Percentiles rank a stretch among this genome's conserved stretches.
phyloP scores from a whole-genome alignment of 805 yeast genomes.

The Clavispora santaluciae region DNA sequence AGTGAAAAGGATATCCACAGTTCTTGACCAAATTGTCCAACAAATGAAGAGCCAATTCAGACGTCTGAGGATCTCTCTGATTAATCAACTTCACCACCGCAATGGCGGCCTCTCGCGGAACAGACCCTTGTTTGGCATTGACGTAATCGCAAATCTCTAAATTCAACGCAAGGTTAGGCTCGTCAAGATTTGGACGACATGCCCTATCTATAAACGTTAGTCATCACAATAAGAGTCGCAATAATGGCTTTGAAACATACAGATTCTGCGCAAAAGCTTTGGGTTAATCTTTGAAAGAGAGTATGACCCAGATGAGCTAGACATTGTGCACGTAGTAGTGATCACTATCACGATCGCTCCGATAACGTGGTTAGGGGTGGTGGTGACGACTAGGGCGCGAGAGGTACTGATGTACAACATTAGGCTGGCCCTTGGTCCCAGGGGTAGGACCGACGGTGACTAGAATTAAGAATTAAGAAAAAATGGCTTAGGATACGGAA shows the following conservation, averaged over 20 bases:
- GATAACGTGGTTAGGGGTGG: background rate
- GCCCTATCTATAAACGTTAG: conserved; percentile 57
- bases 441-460: too few species aligned
- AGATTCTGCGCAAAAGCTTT: conserved; percentile 41
- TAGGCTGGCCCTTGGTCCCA: too few species aligned
- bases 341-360: background rate
- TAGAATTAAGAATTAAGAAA: too few species aligned
- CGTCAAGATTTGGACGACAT: conserved; percentile 72
- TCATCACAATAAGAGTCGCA: background rate
- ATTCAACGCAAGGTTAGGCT: conserved; percentile 86
- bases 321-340: conserved; percentile 2
- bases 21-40: conserved; percentile 92
- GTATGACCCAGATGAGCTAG: conserved; percentile 20
- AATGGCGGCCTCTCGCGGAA: conserved; percentile 89
- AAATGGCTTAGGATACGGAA: too few species aligned
- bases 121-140: conserved; percentile 85
- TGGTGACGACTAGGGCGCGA: background rate
- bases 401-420: background rate
- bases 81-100: conserved; percentile 79
- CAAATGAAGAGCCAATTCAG: conserved; percentile 75
- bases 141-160: conserved; percentile 90
- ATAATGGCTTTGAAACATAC: conserved; percentile 23
- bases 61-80: conserved; percentile 77
- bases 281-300: conserved; percentile 43
- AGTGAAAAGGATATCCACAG: conserved; percentile 95